A percentile compares a stretch with the other conserved stretches of the same genome.
Evolutionary conservation across 805 yeast species (phyloP).

Genomic region (Metschnikowia colocasiae): DNA sequence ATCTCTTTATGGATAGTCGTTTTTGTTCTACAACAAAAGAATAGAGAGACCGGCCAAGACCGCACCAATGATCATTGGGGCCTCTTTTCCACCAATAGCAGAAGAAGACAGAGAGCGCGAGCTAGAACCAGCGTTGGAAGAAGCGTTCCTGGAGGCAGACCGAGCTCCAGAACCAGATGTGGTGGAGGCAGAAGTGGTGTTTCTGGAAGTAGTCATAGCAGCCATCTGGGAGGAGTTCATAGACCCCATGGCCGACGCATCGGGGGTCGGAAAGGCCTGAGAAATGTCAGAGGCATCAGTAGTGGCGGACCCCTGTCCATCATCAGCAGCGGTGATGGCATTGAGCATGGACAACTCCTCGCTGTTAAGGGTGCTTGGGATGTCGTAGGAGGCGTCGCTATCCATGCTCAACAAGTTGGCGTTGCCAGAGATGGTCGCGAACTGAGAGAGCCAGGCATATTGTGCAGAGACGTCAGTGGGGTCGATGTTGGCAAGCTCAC

Average conservation of each 20-base stretch:
- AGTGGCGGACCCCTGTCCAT: not conserved
- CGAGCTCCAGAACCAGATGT: not conserved
- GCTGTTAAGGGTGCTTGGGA: not conserved
- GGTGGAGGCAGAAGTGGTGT: not conserved
- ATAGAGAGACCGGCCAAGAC: conserved; percentile 15
- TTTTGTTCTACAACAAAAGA: conserved; percentile 9
- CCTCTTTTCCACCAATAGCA: conserved; percentile 8
- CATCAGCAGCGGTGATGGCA: not conserved
- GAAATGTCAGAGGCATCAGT: not conserved
- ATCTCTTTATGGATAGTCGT: not conserved
- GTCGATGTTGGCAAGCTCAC: conserved; percentile 2
- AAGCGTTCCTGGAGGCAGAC: not conserved
- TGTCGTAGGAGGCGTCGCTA: not conserved
- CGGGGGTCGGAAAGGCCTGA: not conserved
- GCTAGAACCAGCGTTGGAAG: conserved; percentile 2
- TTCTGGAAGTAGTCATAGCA: not conserved
- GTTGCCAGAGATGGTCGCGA: conserved; percentile 1
- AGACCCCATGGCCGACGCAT: not conserved
- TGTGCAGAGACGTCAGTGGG: conserved; percentile 6
- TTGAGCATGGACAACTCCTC: not conserved
- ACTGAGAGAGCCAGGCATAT: conserved; percentile 3
- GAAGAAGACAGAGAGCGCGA: conserved; percentile 6
- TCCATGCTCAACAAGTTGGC: not conserved
- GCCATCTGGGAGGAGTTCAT: not conserved
- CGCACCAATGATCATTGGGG: conserved; percentile 12